These are phyloP conservation scores for Aspergillus kassunensis DNA, from an alignment of 495 filamentous ascomycete genomes.

Conservation along the genomic window DNA sequence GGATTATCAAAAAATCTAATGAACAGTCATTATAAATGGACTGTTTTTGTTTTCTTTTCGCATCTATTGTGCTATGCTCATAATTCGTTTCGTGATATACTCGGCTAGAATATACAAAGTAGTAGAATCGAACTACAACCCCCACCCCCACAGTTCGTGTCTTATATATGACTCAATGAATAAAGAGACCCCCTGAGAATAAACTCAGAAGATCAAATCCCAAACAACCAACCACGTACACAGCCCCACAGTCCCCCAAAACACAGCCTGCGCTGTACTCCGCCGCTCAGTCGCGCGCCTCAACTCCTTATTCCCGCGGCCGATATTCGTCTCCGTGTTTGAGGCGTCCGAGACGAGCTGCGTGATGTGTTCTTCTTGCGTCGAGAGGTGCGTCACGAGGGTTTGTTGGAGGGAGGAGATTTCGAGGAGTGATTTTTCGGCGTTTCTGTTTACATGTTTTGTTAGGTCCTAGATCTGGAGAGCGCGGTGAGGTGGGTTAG, in stretches of 20 bases:
- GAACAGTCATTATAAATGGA: too few species aligned
- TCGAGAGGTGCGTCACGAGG: slow-evolving; percentile 76
- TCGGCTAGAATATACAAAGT: too few species aligned
- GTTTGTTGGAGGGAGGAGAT: slow-evolving; percentile 90
- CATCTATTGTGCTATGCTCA: too few species aligned
- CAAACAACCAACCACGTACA: slow-evolving; percentile 83
- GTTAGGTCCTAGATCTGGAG: background rate
- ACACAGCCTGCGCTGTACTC: slow-evolving; percentile 84
- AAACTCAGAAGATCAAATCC: slow-evolving; percentile 75
- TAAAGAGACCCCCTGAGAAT: too few species aligned
- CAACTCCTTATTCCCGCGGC: slow-evolving; percentile 84
- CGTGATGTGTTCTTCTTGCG: slow-evolving; percentile 81
- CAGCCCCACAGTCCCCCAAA: slow-evolving; percentile 78
- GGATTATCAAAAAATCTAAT: too few species aligned
- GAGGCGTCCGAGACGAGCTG: slow-evolving; percentile 83
- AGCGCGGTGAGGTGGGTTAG: background rate
- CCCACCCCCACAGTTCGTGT: background rate
- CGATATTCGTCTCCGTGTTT: slow-evolving; percentile 77
- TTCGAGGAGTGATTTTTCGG: slow-evolving; percentile 86
- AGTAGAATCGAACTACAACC: too few species aligned
- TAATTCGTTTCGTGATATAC: too few species aligned
- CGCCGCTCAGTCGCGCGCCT: slow-evolving; percentile 75
- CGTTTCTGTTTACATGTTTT: slow-evolving; percentile 52
- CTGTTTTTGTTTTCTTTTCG: too few species aligned
- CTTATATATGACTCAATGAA: too few species aligned